phyloP scores from a whole-genome alignment of 2,329 filamentous ascomycete species.

The Colletotrichum acutatum region DNA sequence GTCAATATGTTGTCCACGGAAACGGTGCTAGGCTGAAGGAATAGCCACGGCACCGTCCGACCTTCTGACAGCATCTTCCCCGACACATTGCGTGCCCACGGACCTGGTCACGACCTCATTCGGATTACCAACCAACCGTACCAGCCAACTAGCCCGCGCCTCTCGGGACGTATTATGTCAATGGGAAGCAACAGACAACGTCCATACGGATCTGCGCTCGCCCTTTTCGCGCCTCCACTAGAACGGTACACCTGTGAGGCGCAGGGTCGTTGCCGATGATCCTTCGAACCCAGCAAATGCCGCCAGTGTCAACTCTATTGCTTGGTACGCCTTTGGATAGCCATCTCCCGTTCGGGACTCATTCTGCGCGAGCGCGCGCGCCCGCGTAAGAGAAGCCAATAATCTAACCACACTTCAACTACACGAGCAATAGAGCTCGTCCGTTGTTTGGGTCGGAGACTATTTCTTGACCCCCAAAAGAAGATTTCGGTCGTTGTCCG shows the following conservation, averaged over 20 bases:
- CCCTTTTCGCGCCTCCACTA: background rate
- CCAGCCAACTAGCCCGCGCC: background rate
- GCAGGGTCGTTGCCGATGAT: constrained; percentile 8
- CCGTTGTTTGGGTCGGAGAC: background rate
- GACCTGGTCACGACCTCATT: background rate
- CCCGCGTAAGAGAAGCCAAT: background rate
- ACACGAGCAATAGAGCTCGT: background rate
- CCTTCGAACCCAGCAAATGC: background rate
- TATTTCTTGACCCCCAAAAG: background rate
- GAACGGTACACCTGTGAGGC: background rate
- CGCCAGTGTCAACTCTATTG: background rate
- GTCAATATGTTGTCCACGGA: background rate
- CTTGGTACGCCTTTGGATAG: background rate
- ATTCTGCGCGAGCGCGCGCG: background rate
- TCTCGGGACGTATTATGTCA: background rate
- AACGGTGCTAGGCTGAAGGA: background rate
- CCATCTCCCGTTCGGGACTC: background rate
- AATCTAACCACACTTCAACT: background rate
- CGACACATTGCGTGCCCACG: background rate
- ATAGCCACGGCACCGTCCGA: background rate
- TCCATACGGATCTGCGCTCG: background rate
- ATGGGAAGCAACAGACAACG: background rate
- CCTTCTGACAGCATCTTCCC: background rate
- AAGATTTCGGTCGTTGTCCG: background rate
- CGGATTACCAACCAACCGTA: background rate